Conservation (phyloP, 768 basidiomycete species). For the Amanita fuliginea region DNA sequence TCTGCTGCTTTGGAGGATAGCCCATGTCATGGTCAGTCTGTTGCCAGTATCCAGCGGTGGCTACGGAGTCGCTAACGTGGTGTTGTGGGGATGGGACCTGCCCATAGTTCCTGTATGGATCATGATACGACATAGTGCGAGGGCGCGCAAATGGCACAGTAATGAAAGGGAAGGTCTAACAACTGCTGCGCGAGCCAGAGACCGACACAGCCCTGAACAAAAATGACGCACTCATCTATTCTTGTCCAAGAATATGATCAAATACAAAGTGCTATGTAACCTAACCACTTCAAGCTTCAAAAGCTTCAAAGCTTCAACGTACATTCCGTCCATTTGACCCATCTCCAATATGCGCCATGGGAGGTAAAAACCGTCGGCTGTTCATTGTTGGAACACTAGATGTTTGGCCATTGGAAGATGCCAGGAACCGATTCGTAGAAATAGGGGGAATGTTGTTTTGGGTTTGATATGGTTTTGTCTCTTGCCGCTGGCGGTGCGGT, state of each 20-base stretch:
- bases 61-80: neutral
- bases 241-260: neutral
- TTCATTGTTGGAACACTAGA: neutral
- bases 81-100: neutral
- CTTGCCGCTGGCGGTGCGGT: conserved; percentile 20
- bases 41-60: conserved; percentile 16
- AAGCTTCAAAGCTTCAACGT: too few relatives aligned
- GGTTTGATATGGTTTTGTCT: neutral
- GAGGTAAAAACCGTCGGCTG: conserved; percentile 10
- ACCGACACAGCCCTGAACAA: conserved; percentile 5
- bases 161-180: neutral
- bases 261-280: neutral
- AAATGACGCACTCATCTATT: conserved; percentile 1
- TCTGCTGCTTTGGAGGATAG: conserved; percentile 4
- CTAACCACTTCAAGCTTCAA: neutral
- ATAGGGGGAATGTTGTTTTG: neutral
- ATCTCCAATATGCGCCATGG: neutral
- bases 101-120: conserved; percentile 9
- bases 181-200: neutral
- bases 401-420: neutral
- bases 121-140: conserved; percentile 1
- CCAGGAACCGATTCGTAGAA: conserved; percentile 3
- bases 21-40: conserved; percentile 11
- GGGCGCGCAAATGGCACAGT: neutral
- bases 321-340: neutral